phyloP scores from a whole-genome alignment of 2,329 filamentous ascomycete species.

The Biscogniauxia mediterranea region DNA sequence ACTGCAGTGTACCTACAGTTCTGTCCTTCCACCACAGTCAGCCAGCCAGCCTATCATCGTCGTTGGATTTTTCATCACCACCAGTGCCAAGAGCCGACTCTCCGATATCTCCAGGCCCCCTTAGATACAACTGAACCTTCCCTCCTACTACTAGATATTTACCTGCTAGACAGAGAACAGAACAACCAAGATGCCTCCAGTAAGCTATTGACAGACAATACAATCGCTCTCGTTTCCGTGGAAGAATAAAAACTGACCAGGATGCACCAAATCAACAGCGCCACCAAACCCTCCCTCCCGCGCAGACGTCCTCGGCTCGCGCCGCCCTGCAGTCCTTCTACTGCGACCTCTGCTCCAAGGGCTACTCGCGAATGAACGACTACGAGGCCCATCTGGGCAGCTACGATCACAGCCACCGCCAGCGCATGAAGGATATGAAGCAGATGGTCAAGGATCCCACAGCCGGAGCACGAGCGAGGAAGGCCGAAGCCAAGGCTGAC shows the following conservation, averaged over 20 bases:
- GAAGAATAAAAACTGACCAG: neutral
- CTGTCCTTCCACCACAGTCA: neutral
- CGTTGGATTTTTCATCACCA: neutral
- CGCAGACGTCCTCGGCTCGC: conserved; percentile 63
- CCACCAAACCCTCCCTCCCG: conserved; percentile 56
- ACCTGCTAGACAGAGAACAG: neutral
- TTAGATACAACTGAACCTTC: too few species aligned
- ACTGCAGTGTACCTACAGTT: too few species aligned
- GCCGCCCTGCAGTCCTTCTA: conserved; percentile 79
- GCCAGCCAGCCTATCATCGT: neutral
- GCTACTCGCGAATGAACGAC: conserved; percentile 92
- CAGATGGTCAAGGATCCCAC: conserved; percentile 73
- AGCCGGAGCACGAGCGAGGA: conserved; percentile 63
- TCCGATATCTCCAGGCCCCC: neutral
- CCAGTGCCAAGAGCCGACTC: neutral
- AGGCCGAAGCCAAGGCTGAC: conserved; percentile 68
- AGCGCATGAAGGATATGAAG: conserved; percentile 85
- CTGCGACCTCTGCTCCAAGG: conserved; percentile 86
- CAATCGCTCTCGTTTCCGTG: conserved; percentile 20
- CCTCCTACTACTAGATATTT: too few species aligned
- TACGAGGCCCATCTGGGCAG: conserved; percentile 92
- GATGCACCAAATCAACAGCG: conserved; percentile 37
- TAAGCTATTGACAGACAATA: conserved; percentile 48
- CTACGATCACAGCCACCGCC: conserved; percentile 95
- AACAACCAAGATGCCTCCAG: conserved; percentile 51